These are phyloP conservation scores for Hypoxylon cercidicola DNA, from an alignment of 495 filamentous ascomycete genomes.

Conservation along the genomic window DNA sequence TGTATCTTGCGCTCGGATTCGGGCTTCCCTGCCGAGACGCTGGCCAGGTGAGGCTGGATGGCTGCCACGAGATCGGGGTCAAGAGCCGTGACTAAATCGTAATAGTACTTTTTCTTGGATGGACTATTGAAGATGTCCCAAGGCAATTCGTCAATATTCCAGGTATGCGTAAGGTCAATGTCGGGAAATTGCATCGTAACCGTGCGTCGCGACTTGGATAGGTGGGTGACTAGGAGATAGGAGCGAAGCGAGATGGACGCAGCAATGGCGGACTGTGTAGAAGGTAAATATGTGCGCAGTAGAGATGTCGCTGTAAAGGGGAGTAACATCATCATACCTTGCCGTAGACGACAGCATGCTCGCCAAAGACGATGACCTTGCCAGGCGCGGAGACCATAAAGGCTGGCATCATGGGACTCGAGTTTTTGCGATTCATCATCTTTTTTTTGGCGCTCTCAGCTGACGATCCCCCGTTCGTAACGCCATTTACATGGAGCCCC, in stretches of 20 bases:
- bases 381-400: constrained; percentile 98
- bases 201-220: constrained; percentile 85
- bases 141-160: constrained; percentile 89
- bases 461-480: constrained; percentile 32
- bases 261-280: constrained; percentile 82
- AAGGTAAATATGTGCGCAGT: constrained; percentile 20
- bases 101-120: constrained; percentile 91
- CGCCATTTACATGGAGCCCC: constrained; percentile 36
- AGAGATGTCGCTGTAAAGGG: not conserved
- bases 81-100: constrained; percentile 83
- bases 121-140: constrained; percentile 83
- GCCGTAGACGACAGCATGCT: constrained; percentile 96
- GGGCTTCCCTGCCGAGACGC: constrained; percentile 71
- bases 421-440: constrained; percentile 60
- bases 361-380: constrained; percentile 96
- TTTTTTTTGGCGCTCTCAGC: constrained; percentile 39
- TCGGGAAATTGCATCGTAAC: constrained; percentile 90
- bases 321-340: constrained; percentile 67
- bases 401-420: constrained; percentile 75
- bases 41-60: constrained; percentile 76
- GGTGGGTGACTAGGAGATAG: constrained; percentile 91
- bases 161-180: constrained; percentile 84
- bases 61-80: constrained; percentile 82
- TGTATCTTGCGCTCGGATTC: constrained; percentile 79
- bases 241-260: constrained; percentile 94